Base-by-base conservation (phyloP, 768 basidiomycete species). In the Mycena belliarum region DNA sequence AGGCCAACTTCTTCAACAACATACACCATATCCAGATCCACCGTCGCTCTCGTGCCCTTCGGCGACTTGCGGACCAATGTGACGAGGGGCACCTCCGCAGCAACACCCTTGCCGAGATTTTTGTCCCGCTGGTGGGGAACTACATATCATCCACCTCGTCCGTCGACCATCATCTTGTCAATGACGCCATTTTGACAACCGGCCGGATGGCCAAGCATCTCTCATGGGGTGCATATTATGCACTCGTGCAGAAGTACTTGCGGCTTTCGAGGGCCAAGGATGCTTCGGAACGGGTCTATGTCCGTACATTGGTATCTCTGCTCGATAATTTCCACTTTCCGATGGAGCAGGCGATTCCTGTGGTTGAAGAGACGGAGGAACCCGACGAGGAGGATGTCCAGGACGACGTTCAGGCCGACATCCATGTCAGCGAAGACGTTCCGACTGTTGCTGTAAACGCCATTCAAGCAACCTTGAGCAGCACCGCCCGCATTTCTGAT, bases 1-100 rank as follows among this genome's bases (percentile, higher is more conserved):
- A 99, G 71, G 94, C 93, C 29, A 95, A 89, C 68, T 95, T 98
- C 76, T 98, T 99, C 82, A 88, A 88, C 77, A 99, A 99, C 71
- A 85, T 98, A 46, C 84, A 89, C 51, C 97, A 99, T 68, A 84
- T 98, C 42, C 97, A 99, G 72, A 75, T 89, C 3, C 95, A 98
- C 70, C 85, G 95, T 61, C 86, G 96, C 23, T 86, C 87, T 1
- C 77, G 96, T 57, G 95, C 96, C 3, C 78, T 97, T 26, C 83
- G 91, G 15, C 80, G 93, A n/a, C 82, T 98, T 20, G 85, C 84
- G 6, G 94, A 95, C 49, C 81, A 86, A 53, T 88, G 87, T 59
- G 81, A 85, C 10, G 82, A 85, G 41, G 85, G 84, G 2, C 75
- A 75, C 28, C 66, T 98, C 33, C 77, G 85, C 35, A 89, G 87